Evolutionary conservation across 176 grass and related monocot genomes (phyloP), one percentile per base, ranked within the genome.

Genomic region (Guadua angustifolia): DNA sequence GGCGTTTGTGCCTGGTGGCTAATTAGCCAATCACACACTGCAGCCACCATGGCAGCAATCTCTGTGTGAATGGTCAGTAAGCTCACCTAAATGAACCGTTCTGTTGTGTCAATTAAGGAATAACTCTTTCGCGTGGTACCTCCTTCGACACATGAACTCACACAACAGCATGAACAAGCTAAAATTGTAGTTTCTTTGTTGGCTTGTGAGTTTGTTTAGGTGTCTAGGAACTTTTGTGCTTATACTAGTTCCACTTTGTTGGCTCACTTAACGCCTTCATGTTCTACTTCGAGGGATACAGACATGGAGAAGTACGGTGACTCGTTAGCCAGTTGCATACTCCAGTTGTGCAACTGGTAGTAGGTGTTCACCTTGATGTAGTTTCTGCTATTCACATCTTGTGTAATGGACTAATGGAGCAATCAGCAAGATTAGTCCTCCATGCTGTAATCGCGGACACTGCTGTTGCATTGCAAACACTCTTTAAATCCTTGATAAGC

Each of bases 21-120:
- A 91, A 88, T 91, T 91, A 91, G 89, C 89, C 85, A 85, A 65
- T 80, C 77, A 91, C 85, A 85, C 70, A 77, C 62, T 17, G 85
- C 85, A 44, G 77, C 86, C 29, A 33, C 53, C 4, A 60, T 73
- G 71, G 77, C 72, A 8, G 86, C 82, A 17, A 43, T 67, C 17
- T 74, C 78, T 85, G 85, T 88, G 89, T 91, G 86, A 84, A 85
- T 91, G 89, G 85, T 91, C 85, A 91, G 85, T 88, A 66, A 91
- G 82, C 82, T 49, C 77, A 91, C 85, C 89, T 60, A 88, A 39
- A 91, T 61, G 19, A 19, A 88, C 40, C 29, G 82, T 51, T 66
- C 85, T 91, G 56, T 85, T 78, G 57, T 76, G 73, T 81, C 72
- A 62, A 33, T 66, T 43, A 33, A 91, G 72, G 89, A 56, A 88